phyloP scores from a whole-genome alignment of 1,139 yeast species.

The Citeromyces hawaiiensis region DNA sequence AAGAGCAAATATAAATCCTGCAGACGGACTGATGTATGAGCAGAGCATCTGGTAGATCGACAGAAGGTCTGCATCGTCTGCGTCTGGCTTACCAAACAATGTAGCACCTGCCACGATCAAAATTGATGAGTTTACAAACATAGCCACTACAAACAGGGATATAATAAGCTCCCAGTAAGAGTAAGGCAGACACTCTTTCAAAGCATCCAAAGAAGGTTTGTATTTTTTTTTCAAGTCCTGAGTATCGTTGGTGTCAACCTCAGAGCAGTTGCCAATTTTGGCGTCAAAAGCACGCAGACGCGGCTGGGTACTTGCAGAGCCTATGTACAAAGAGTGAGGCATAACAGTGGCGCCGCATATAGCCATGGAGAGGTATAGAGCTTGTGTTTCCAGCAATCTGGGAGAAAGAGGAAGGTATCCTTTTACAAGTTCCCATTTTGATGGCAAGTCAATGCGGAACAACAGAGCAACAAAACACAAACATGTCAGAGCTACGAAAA shows the following conservation, averaged over 20 bases:
- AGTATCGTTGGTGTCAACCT: conserved; percentile 1
- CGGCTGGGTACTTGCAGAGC: conserved; percentile 89
- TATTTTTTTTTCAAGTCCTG: conserved; percentile 22
- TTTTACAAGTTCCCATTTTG: conserved; percentile 26
- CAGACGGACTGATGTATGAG: conserved; percentile 70
- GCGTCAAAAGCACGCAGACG: conserved; percentile 73
- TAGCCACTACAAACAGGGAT: conserved; percentile 66
- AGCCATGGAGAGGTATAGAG: conserved; percentile 78
- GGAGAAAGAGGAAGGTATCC: conserved; percentile 70
- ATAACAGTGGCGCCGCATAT: conserved; percentile 94
- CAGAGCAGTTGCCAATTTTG: conserved; percentile 32
- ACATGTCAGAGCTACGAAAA: conserved; percentile 71
- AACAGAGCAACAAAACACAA: conserved; percentile 77
- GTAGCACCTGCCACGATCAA: conserved; percentile 81
- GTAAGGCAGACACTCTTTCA: conserved; percentile 53
- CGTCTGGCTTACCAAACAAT: conserved; percentile 49
- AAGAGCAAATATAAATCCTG: conserved; percentile 84
- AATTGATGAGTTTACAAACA: conserved; percentile 77
- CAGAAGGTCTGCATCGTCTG: conserved; percentile 68
- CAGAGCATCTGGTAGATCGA: conserved; percentile 70
- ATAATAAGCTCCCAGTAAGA: conserved; percentile 67
- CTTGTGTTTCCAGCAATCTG: conserved; percentile 63
- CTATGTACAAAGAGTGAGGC: conserved; percentile 92
- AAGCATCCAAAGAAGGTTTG: conserved; percentile 61
- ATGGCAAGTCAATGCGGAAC: conserved; percentile 40